Evolutionary conservation across 1,284 basidiomycete genomes (phyloP), one percentile per base, ranked within the genome.

Genomic region (Cerrena zonata): DNA sequence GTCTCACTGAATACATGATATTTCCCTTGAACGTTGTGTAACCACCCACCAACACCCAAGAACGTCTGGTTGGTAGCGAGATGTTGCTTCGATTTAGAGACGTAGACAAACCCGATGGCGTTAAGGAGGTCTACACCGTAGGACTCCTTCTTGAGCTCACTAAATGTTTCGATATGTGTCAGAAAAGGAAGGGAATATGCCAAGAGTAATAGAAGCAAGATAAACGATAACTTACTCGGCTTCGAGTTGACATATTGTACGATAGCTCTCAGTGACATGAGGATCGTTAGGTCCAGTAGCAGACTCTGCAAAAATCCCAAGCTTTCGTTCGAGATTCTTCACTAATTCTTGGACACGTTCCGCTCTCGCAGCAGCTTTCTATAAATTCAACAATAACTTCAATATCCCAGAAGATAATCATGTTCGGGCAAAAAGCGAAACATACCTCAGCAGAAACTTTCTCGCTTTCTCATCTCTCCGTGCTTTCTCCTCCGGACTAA

Each of bases 81-180:
- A 59, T 84, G 82, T 46, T 91, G 89, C 60, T 84, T 86, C 4
- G 89, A 82, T 66, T 94, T 96, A 21, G 86, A 77, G 48, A 77
- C 72, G 65, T 99, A 99, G 3, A 92, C 89, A 57, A 91, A 89
- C 0, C 96, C 95, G 55, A 99, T 86, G 0, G 93, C 82, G 52
- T 98, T 86, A 18, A 99, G 74, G 7, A 99, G 76, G 55, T 99
- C 96, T 15, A 88, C 82, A 39, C 95, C 95, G 59, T 96, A 99
- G 5, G 88, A 94, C 68, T 99, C 95, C 38, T 82, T 78, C 68
- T 89, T 86, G 36, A 97, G 77, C 57, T 94, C 89, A 53, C 87
- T 89, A 58, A 42, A 54, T 23, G 12, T 52, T 18, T 2, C 7
- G 49, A 36, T 25, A 41, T 22, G 47, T 50, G 41, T 22, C 42